A percentile compares a stretch with the other conserved stretches of the same genome.
Conservation (phyloP, 2,329 filamentous ascomycete genomes). For the Hortaea werneckii region DNA sequence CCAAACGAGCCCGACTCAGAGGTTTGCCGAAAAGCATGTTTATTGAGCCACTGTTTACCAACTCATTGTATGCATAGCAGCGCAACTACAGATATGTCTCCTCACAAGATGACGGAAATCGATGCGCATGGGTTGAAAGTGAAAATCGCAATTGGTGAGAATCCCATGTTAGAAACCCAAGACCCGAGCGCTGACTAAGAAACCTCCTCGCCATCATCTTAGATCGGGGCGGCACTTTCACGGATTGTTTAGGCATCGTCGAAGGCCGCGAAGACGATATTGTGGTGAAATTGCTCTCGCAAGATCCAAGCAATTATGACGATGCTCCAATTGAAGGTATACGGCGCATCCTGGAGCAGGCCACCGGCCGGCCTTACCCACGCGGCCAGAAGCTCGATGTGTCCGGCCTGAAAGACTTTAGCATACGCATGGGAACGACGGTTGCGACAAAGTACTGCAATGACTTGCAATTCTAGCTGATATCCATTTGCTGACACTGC, state of each 20-base stretch:
- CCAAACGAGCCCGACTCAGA: too few relatives aligned
- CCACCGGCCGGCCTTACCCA: slow-evolving; percentile 12
- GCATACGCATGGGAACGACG: slow-evolving; percentile 46
- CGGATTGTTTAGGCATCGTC: slow-evolving; percentile 16
- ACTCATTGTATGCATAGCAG: too few relatives aligned
- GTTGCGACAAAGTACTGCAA: slow-evolving; percentile 56
- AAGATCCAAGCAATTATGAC: slow-evolving; percentile 22
- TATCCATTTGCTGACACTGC: too few relatives aligned
- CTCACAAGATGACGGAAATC: neutral
- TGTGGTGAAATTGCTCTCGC: slow-evolving; percentile 22
- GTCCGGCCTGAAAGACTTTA: slow-evolving; percentile 12
- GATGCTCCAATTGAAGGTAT: slow-evolving; percentile 27
- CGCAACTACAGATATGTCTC: neutral
- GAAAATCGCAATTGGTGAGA: slow-evolving; percentile 7
- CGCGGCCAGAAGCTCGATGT: slow-evolving; percentile 16
- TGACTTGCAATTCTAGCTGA: neutral
- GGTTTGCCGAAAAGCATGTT: too few relatives aligned
- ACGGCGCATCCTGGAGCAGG: slow-evolving; percentile 20
- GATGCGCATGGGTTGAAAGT: slow-evolving; percentile 3
- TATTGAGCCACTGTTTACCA: too few relatives aligned
- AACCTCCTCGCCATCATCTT: too few relatives aligned
- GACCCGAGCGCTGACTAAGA: too few relatives aligned
- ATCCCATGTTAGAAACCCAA: too few relatives aligned
- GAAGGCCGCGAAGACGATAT: slow-evolving; percentile 16
- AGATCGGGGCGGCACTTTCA: slow-evolving; percentile 24